Evolutionary conservation across 805 yeast genomes (phyloP).

Genomic region (Schizosaccharomyces lindneri): DNA sequence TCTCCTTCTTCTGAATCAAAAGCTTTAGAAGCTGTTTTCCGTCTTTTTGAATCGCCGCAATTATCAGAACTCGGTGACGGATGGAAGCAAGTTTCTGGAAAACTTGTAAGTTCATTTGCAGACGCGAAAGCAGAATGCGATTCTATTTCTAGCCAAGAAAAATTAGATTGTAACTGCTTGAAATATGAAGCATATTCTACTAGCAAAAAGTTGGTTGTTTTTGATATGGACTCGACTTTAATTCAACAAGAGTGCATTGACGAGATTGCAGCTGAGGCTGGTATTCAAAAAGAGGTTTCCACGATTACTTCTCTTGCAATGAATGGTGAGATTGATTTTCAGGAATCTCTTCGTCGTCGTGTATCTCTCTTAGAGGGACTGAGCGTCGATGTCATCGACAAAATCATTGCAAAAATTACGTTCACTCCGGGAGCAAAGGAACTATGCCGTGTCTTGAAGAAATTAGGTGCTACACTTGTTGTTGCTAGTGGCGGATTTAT

Average conservation of each 20-base stretch:
- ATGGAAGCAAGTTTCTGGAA: background rate
- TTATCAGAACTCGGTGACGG: background rate
- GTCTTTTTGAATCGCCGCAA: background rate
- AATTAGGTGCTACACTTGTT: constrained; percentile 42
- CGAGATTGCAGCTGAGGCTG: constrained; percentile 80
- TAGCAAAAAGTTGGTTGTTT: constrained; percentile 34
- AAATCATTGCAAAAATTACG: constrained; percentile 37
- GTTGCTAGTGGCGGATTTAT: constrained; percentile 89
- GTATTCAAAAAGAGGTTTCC: constrained; percentile 66
- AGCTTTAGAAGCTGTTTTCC: background rate
- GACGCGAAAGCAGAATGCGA: background rate
- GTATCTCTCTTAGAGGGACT: constrained; percentile 67
- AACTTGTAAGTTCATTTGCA: background rate
- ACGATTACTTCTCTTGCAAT: constrained; percentile 79
- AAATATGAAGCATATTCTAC: background rate
- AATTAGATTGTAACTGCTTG: background rate
- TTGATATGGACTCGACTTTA: constrained; percentile 94
- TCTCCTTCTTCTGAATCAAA: background rate
- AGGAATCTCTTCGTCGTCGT: constrained; percentile 49
- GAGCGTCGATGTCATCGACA: constrained; percentile 52
- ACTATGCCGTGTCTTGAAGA: constrained; percentile 36
- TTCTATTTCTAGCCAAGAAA: background rate
- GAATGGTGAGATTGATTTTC: constrained; percentile 91
- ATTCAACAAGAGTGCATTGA: constrained; percentile 94
- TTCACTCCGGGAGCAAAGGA: constrained; percentile 75